These are phyloP conservation scores for Cladobotryum mycophilum DNA, from an alignment of 2,329 filamentous ascomycete species.

Conservation along the genomic window DNA sequence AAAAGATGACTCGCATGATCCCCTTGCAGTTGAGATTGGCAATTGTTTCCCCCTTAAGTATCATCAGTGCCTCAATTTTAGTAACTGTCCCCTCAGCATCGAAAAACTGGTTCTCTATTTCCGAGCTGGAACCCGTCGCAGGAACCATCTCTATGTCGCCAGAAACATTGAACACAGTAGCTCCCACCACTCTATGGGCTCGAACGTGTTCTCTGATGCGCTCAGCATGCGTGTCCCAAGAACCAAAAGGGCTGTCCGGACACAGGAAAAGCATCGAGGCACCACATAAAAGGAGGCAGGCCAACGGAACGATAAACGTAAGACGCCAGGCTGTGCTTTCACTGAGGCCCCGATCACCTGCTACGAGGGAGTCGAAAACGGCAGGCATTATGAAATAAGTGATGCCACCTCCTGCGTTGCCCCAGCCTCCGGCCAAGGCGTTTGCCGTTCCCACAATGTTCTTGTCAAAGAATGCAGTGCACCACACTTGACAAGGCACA, in stretches of 20 bases:
- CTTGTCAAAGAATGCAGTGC: conserved; percentile 88
- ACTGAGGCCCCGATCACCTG: conserved; percentile 46
- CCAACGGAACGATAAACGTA: conserved; percentile 75
- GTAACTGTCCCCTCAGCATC: conserved; percentile 40
- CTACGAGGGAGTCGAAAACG: conserved; percentile 71
- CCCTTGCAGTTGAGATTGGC: conserved; percentile 51
- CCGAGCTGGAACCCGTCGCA: conserved; percentile 19
- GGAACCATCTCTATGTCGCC: conserved; percentile 34
- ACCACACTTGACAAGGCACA: conserved; percentile 87
- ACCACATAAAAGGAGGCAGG: conserved; percentile 63
- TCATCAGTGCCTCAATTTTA: conserved; percentile 47
- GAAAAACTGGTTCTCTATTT: conserved; percentile 17
- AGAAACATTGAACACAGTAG: conserved; percentile 45
- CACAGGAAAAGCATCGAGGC: conserved; percentile 66
- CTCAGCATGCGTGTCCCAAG: conserved; percentile 67
- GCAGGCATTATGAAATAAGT: conserved; percentile 94
- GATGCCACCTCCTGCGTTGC: conserved; percentile 82
- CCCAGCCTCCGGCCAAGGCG: conserved; percentile 75
- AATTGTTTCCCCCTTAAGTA: conserved; percentile 46
- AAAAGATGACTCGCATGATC: conserved; percentile 39
- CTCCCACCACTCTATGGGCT: conserved; percentile 34
- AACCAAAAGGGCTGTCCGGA: conserved; percentile 75
- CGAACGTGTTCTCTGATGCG: conserved; percentile 48
- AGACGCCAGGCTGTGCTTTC: conserved; percentile 74
- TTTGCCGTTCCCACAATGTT: conserved; percentile 87